phyloP scores from a whole-genome alignment of 2,329 filamentous ascomycete genomes.

The Sclerotinia glacialis region DNA sequence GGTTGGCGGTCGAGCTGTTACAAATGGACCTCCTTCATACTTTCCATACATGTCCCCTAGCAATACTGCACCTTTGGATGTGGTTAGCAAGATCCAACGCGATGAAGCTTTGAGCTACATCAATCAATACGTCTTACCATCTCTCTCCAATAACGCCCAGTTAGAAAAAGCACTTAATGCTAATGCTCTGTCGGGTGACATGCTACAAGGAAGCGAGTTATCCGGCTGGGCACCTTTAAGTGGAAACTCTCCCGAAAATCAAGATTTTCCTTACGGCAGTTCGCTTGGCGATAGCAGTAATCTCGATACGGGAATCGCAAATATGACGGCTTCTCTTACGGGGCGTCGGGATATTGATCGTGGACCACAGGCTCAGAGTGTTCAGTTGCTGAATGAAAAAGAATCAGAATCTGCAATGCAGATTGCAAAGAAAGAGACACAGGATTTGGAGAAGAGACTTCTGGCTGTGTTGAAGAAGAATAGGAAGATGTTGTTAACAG shows the following conservation, averaged over 20 bases:
- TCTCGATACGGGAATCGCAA: conserved; percentile 33
- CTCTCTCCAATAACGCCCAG: conserved; percentile 39
- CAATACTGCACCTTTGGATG: conserved; percentile 48
- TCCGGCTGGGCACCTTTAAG: conserved; percentile 33
- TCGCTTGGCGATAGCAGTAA: conserved; percentile 36
- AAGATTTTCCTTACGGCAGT: conserved; percentile 27
- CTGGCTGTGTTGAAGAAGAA: conserved; percentile 61
- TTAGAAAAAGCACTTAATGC: conserved; percentile 40
- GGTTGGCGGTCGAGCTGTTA: conserved; percentile 62
- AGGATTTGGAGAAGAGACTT: conserved; percentile 60
- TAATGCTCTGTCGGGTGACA: conserved; percentile 36
- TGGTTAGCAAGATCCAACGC: conserved; percentile 62
- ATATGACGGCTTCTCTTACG: conserved; percentile 38
- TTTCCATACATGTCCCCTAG: conserved; percentile 48
- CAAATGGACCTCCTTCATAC: conserved; percentile 60
- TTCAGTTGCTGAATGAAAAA: conserved; percentile 57
- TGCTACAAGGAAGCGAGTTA: conserved; percentile 33
- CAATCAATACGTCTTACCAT: conserved; percentile 64
- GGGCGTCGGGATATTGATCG: conserved; percentile 35
- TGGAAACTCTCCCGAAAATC: conserved; percentile 25
- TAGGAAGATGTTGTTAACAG: conserved; percentile 48
- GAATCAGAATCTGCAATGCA: conserved; percentile 58
- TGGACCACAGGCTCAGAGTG: conserved; percentile 35
- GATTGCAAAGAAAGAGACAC: conserved; percentile 55
- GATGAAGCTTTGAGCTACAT: conserved; percentile 67